Evolutionary conservation across 495 filamentous ascomycete genomes (phyloP).

Genomic region (Penicillium macrosclerotiorum): DNA sequence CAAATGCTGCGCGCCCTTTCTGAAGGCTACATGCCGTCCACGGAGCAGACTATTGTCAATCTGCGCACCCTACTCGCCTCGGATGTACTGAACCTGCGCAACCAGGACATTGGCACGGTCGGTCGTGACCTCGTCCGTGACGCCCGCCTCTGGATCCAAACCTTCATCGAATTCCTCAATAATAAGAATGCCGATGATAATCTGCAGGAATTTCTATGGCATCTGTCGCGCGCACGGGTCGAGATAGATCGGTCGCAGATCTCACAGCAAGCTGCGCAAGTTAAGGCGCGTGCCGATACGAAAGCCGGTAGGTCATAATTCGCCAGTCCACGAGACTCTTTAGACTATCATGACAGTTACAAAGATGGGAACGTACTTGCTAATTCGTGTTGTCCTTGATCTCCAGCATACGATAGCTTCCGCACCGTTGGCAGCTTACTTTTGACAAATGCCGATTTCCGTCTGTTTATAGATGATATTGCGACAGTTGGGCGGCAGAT

Average conservation of each 20-base stretch:
- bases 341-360: no score
- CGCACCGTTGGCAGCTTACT: conserved; percentile 80
- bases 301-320: conserved; percentile 67
- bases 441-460: conserved; percentile 86
- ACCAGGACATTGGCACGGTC: conserved; percentile 71
- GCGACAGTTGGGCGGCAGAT: conserved; percentile 77
- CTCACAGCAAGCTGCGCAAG: conserved; percentile 56
- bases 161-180: conserved; percentile 72
- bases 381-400: conserved; percentile 17
- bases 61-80: conserved; percentile 75
- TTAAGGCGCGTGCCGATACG: conserved; percentile 73
- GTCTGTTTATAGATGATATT: conserved; percentile 81
- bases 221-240: conserved; percentile 66
- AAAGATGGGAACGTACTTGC: no score
- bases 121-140: conserved; percentile 72
- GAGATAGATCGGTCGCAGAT: conserved; percentile 68
- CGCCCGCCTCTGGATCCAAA: conserved; percentile 64
- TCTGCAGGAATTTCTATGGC: conserved; percentile 91
- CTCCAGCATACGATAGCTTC: conserved; percentile 83
- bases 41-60: conserved; percentile 78
- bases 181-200: conserved; percentile 84
- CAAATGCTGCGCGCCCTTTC: conserved; percentile 84
- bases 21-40: conserved; percentile 89
- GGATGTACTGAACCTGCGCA: conserved; percentile 74
- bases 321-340: no score